A percentile compares a stretch with the other conserved stretches of the same genome.
phyloP scores from a whole-genome alignment of 768 basidiomycete species.

The Mycena kentingensis region DNA sequence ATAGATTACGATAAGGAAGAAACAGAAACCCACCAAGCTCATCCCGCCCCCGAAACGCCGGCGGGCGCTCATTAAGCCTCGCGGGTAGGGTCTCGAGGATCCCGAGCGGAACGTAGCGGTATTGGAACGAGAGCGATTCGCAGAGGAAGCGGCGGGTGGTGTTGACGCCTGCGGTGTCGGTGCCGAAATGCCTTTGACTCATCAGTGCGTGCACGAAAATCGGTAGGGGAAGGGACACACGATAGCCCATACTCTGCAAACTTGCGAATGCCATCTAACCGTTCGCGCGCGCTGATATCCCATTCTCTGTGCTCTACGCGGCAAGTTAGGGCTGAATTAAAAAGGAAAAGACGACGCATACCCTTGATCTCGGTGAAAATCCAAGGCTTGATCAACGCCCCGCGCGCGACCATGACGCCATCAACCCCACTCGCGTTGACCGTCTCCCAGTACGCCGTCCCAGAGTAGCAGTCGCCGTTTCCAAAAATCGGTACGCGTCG shows the following conservation, averaged over 20 bases:
- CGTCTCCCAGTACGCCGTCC: constrained; percentile 76
- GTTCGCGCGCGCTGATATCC: constrained; percentile 87
- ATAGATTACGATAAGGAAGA: not conserved
- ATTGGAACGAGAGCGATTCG: constrained; percentile 94
- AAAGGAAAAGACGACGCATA: too few species aligned
- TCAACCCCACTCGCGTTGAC: constrained; percentile 85
- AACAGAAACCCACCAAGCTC: constrained; percentile 70
- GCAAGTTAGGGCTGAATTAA: too few species aligned
- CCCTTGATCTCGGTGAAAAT: constrained; percentile 90
- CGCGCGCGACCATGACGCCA: constrained; percentile 93
- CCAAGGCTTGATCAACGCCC: constrained; percentile 95
- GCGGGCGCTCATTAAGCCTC: constrained; percentile 88
- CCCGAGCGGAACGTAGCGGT: constrained; percentile 94
- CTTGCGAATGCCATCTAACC: constrained; percentile 79
- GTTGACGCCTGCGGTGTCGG: constrained; percentile 88
- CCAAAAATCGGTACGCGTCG: constrained; percentile 93
- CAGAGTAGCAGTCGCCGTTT: constrained; percentile 93
- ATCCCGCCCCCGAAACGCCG: constrained; percentile 82
- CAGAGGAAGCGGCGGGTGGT: constrained; percentile 91
- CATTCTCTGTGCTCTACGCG: constrained; percentile 75
- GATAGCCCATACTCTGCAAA: constrained; percentile 86
- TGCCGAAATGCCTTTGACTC: constrained; percentile 69
- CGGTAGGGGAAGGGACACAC: constrained; percentile 39
- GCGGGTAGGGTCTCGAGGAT: constrained; percentile 81
- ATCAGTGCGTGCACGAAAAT: not conserved